Evolutionary conservation across 495 filamentous ascomycete species (phyloP).

Genomic region (Tuber magnatum): DNA sequence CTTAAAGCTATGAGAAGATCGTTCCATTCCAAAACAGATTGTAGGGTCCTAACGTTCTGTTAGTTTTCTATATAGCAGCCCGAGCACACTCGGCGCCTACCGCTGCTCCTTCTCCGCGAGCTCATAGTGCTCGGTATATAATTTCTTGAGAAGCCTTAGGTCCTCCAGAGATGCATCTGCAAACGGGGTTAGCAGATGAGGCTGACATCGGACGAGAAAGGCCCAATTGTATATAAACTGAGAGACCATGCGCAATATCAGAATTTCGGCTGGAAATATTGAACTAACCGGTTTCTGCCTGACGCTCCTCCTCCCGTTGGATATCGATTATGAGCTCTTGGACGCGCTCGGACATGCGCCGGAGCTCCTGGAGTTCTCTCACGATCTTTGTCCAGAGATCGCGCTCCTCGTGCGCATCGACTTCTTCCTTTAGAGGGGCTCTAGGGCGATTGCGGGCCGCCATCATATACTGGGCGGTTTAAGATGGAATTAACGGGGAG

Average conservation of each 20-base stretch:
- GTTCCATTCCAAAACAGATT: slow-evolving; percentile 25
- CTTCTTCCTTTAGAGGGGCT: slow-evolving; percentile 31
- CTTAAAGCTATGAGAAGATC: slow-evolving; percentile 39
- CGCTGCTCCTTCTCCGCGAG: slow-evolving; percentile 31
- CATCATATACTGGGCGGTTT: slow-evolving; percentile 16
- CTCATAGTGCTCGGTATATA: slow-evolving; percentile 28
- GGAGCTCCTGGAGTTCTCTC: slow-evolving; percentile 34
- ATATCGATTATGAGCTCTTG: slow-evolving; percentile 33
- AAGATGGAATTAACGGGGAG: not conserved
- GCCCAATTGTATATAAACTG: not conserved
- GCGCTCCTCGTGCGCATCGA: slow-evolving; percentile 39
- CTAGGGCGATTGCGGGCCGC: slow-evolving; percentile 39
- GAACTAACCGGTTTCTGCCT: slow-evolving; percentile 31
- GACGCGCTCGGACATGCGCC: slow-evolving; percentile 27
- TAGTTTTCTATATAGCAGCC: slow-evolving; percentile 9
- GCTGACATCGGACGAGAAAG: not conserved
- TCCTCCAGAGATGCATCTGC: slow-evolving; percentile 34
- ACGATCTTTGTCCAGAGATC: slow-evolving; percentile 40
- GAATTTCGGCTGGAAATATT: not conserved
- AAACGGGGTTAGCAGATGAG: not conserved
- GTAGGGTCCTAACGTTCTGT: slow-evolving; percentile 19
- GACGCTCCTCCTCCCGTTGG: slow-evolving; percentile 29
- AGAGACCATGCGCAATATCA: not conserved
- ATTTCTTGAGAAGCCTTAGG: slow-evolving; percentile 19
- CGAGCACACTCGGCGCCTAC: slow-evolving; percentile 24